Percentiles rank a stretch among this genome's conserved stretches.
phyloP scores from a whole-genome alignment of 768 basidiomycete genomes.

The Panellus pusillus region DNA sequence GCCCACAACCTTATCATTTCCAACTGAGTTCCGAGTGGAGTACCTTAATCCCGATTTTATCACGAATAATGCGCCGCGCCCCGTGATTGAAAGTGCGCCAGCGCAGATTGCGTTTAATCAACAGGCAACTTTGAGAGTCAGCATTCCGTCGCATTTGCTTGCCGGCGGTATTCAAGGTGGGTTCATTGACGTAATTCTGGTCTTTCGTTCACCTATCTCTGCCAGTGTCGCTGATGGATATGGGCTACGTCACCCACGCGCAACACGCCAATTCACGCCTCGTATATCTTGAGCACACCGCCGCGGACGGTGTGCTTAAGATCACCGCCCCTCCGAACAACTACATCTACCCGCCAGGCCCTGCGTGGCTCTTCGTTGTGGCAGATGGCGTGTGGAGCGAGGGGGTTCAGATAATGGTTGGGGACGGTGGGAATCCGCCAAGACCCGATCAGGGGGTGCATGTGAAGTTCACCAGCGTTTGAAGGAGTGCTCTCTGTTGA shows the following conservation, averaged over 20 bases:
- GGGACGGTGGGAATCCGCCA: conserved; percentile 6
- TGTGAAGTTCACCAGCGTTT: background rate
- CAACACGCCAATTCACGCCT: conserved; percentile 34
- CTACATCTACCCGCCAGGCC: conserved; percentile 32
- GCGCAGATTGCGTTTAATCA: conserved; percentile 29
- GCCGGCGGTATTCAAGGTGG: conserved; percentile 19
- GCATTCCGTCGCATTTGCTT: conserved; percentile 26
- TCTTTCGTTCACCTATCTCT: background rate
- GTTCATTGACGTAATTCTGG: background rate
- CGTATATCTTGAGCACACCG: conserved; percentile 31
- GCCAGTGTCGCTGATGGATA: conserved; percentile 33
- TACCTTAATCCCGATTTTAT: conserved; percentile 36
- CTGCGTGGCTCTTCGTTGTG: conserved; percentile 19
- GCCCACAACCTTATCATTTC: conserved; percentile 1
- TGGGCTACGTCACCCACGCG: conserved; percentile 34
- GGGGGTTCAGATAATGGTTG: conserved; percentile 7
- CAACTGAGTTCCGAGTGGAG: conserved; percentile 28
- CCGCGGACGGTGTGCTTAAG: conserved; percentile 29
- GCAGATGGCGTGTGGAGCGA: conserved; percentile 7
- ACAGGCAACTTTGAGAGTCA: conserved; percentile 32
- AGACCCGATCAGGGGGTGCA: background rate
- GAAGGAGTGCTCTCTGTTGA: too few species aligned
- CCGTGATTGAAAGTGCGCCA: conserved; percentile 24
- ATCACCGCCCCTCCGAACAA: conserved; percentile 36
- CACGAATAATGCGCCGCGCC: conserved; percentile 15